phyloP scores from a whole-genome alignment of 2,329 filamentous ascomycete genomes.

The Phaeosphaeriaceae sp. region DNA sequence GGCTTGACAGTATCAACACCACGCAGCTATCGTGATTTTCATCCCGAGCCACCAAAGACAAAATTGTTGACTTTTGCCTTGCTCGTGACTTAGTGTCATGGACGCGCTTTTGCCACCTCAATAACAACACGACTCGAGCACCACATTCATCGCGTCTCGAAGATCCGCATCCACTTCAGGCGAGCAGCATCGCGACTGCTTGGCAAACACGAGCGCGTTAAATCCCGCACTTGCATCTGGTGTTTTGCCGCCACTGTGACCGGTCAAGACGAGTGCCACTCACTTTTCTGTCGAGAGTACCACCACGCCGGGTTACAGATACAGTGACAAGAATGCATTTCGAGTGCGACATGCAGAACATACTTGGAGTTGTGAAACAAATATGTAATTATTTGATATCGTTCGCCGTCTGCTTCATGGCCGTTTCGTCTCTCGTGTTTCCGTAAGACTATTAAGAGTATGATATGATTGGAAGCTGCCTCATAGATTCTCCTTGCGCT shows the following conservation, averaged over 20 bases:
- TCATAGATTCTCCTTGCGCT: constrained; percentile 4
- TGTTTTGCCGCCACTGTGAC: constrained; percentile 17
- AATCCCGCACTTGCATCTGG: constrained; percentile 42
- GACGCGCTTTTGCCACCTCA: neutral
- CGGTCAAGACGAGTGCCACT: constrained; percentile 7
- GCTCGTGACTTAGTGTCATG: neutral
- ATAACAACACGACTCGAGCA: neutral
- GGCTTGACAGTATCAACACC: constrained; percentile 29
- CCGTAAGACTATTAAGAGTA: constrained; percentile 21
- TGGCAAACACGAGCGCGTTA: constrained; percentile 27
- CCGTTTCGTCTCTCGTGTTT: constrained; percentile 21
- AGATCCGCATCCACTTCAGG: neutral
- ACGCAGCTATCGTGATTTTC: constrained; percentile 21
- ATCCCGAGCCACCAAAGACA: neutral
- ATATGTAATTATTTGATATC: constrained; percentile 21
- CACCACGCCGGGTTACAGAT: neutral
- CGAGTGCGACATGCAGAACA: neutral
- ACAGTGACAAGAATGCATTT: neutral
- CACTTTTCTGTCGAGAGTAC: constrained; percentile 1
- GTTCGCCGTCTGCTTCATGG: constrained; percentile 7
- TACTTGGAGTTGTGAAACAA: constrained; percentile 5
- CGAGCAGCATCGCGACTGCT: constrained; percentile 16
- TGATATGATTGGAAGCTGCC: constrained; percentile 23
- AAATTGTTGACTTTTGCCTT: neutral
- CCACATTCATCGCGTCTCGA: neutral